These are phyloP conservation scores for Metschnikowia drakensbergensis DNA, from an alignment of 805 yeast species.

Conservation along the genomic window DNA sequence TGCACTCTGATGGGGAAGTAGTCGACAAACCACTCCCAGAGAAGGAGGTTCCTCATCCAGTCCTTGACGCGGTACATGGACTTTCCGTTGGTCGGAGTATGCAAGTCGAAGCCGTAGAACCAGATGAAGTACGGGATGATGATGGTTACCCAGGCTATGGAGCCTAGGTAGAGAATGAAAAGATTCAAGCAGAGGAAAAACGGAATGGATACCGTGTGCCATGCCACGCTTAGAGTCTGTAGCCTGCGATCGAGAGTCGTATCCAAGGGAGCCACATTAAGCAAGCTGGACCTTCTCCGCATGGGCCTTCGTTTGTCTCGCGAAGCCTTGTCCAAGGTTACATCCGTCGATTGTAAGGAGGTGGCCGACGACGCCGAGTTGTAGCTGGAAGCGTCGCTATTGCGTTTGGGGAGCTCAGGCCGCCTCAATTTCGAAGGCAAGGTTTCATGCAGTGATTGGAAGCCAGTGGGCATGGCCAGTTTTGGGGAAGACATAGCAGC, in stretches of 20 bases:
- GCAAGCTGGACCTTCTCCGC: constrained; percentile 8
- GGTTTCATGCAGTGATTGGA: background rate
- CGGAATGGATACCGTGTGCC: constrained; percentile 74
- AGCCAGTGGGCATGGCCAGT: background rate
- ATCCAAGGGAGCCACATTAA: constrained; percentile 50
- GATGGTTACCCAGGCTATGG: constrained; percentile 68
- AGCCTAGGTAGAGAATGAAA: constrained; percentile 39
- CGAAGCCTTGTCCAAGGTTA: background rate
- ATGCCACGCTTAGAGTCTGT: constrained; percentile 64
- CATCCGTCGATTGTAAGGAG: background rate
- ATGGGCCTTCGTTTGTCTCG: background rate
- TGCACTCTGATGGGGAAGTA: constrained; percentile 79
- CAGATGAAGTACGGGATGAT: constrained; percentile 56
- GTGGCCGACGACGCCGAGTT: background rate
- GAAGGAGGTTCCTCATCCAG: constrained; percentile 49
- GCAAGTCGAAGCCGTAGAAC: constrained; percentile 54
- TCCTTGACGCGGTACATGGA: constrained; percentile 54
- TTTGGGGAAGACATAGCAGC: background rate
- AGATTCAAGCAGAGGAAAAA: constrained; percentile 52
- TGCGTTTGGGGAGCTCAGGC: background rate
- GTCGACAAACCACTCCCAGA: constrained; percentile 70
- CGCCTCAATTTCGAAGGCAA: constrained; percentile 1
- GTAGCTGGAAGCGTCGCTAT: background rate
- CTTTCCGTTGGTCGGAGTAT: constrained; percentile 72
- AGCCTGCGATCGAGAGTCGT: constrained; percentile 56